Percentiles rank a stretch among this genome's conserved stretches.
phyloP scores from a whole-genome alignment of 805 yeast species.

The Candida incommunis region DNA sequence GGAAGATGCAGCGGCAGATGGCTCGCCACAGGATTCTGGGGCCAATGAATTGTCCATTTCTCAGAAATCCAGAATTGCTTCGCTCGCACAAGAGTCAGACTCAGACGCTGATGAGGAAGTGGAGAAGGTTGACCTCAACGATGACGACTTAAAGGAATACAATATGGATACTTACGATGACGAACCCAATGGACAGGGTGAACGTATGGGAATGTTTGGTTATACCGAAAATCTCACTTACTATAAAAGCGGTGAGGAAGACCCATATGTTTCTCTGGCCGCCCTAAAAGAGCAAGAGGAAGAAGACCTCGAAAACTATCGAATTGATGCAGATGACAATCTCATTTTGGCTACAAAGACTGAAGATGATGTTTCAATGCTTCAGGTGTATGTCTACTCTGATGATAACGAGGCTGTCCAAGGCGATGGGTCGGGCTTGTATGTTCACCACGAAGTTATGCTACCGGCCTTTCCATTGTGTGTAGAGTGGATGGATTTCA shows the following conservation, averaged over 20 bases:
- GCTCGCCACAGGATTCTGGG: conserved; percentile 8
- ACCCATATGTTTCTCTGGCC: conserved; percentile 51
- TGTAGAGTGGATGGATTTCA: conserved; percentile 84
- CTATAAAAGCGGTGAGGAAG: conserved; percentile 31
- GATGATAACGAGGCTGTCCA: conserved; percentile 59
- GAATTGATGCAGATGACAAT: conserved; percentile 81
- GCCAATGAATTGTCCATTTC: conserved; percentile 8
- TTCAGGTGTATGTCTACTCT: conserved; percentile 90
- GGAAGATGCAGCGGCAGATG: conserved; percentile 17
- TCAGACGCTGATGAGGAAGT: conserved; percentile 5
- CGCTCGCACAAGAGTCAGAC: conserved; percentile 11
- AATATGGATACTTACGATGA: conserved; percentile 23
- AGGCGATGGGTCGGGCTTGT: conserved; percentile 50
- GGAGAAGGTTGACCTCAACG: conserved; percentile 77
- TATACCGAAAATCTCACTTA: conserved; percentile 27
- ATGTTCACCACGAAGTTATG: conserved; percentile 95
- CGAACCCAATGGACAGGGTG: conserved; percentile 31
- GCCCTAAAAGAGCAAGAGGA: conserved; percentile 38
- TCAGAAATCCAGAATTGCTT: too few species aligned
- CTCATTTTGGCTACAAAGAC: conserved; percentile 84
- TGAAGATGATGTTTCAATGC: conserved; percentile 83
- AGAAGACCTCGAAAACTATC: conserved; percentile 75
- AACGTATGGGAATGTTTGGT: conserved; percentile 32
- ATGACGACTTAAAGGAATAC: conserved; percentile 41
- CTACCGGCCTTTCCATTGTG: conserved; percentile 94